Percentiles rank a stretch among this genome's conserved stretches.
phyloP scores from a whole-genome alignment of 1,139 yeast genomes.

The Kluyveromyces sp. region DNA sequence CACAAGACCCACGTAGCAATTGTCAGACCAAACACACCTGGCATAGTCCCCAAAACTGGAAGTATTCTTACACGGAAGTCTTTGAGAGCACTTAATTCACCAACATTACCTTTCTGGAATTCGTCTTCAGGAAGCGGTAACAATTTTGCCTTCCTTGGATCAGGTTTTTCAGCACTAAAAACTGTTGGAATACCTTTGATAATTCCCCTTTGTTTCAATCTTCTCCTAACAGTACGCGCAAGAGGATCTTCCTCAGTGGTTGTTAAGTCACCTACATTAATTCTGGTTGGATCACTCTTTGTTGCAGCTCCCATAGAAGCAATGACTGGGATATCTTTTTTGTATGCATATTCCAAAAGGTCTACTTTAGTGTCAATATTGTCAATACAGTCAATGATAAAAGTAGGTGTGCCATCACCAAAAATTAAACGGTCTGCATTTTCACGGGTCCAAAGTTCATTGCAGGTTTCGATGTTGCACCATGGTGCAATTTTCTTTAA shows the following conservation, averaged over 20 bases:
- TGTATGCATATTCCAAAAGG: slow-evolving; percentile 63
- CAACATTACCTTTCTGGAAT: slow-evolving; percentile 72
- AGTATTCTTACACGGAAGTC: slow-evolving; percentile 89
- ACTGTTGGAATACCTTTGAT: slow-evolving; percentile 74
- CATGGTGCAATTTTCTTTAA: slow-evolving; percentile 77
- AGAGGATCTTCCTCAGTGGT: slow-evolving; percentile 86
- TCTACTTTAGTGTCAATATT: slow-evolving; percentile 94
- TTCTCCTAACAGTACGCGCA: slow-evolving; percentile 78
- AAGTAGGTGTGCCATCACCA: slow-evolving; percentile 48
- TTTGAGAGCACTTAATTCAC: slow-evolving; percentile 75
- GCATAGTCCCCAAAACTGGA: slow-evolving; percentile 94
- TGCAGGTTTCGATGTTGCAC: slow-evolving; percentile 70
- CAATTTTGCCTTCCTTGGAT: slow-evolving; percentile 81
- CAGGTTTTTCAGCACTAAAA: slow-evolving; percentile 93
- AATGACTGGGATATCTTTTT: slow-evolving; percentile 52
- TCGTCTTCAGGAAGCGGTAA: slow-evolving; percentile 79
- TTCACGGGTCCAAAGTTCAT: slow-evolving; percentile 67
- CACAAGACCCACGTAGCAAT: slow-evolving; percentile 80
- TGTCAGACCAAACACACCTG: slow-evolving; percentile 89
- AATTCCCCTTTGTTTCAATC: slow-evolving; percentile 74
- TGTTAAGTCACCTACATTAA: slow-evolving; percentile 71
- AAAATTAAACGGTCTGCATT: slow-evolving; percentile 53
- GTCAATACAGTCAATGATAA: slow-evolving; percentile 89
- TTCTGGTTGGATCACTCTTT: slow-evolving; percentile 76
- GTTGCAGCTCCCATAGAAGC: slow-evolving; percentile 97